Evolutionary conservation across 257 asterid genomes (phyloP), one percentile per base, ranked within the genome.

Genomic region (Thymus mandschuricus): DNA sequence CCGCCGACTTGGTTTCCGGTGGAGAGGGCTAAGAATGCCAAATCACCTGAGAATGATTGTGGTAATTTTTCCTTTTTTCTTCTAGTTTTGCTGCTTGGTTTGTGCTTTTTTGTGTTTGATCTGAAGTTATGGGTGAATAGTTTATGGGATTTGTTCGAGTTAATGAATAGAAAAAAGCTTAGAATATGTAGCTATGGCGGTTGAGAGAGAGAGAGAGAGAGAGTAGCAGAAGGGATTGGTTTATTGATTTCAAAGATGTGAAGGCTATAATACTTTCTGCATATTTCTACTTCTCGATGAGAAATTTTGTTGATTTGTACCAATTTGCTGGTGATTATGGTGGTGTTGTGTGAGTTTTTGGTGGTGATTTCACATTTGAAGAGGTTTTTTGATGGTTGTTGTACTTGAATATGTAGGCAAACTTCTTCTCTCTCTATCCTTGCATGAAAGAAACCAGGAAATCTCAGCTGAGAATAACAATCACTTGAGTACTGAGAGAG

Each of bases 1-100:
- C 90, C 90, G 1, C 89, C 97, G 0, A 87, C 96, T 79, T 93
- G 97, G 96, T 93, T 93, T 58, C 73, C 93, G 5, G 55, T 93
- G 60, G 80, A 79, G 70, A 81, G 75, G 74, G 81, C 78, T 54
- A 88, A 87, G 79, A 75, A 59, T 55, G 76, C 30, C 35, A 84
- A 76, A 72, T 83, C 90, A 34, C 61, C 54, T 43, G 73, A 79
- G 21, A 82, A 65, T 71, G 84, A 82, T 75, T 81, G 73, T 72
- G 96, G 98, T 93, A 35, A 81, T 87, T 67, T 66, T 72, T 15
- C 7, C 10, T 56, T 2, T 21, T n/a, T 21, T 21, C 1, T 35
- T 49, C n/a, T 48, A 1, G 33, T 55, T 7, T 38, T 54, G 0
- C 11, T 58, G n/a, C 8, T 61, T 66, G 55, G 43, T 35, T 79